Conservation (phyloP, 768 basidiomycete species). For the Kwoniella sp. region DNA sequence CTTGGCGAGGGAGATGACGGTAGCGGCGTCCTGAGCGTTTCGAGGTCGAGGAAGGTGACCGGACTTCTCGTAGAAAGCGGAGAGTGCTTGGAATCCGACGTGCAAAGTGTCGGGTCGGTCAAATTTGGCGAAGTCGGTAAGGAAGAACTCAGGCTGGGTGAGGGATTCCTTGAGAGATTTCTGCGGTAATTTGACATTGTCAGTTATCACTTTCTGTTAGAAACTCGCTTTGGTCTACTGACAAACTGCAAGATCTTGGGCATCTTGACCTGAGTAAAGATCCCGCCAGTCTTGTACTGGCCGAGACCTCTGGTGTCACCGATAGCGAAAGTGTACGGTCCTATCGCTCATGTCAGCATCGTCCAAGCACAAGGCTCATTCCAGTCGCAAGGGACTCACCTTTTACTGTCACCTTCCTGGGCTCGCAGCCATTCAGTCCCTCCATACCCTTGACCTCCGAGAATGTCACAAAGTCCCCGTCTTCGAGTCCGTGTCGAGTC, state of each 20-base stretch:
- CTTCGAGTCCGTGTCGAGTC: constrained; percentile 95
- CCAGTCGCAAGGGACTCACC: constrained; percentile 56
- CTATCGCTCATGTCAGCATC: constrained; percentile 31
- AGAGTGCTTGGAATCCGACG: constrained; percentile 90
- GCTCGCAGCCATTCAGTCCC: constrained; percentile 85
- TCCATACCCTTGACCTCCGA: constrained; percentile 93
- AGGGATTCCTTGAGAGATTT: constrained; percentile 90
- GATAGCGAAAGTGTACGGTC: constrained; percentile 95
- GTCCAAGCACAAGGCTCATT: no score
- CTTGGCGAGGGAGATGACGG: constrained; percentile 75
- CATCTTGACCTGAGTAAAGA: constrained; percentile 99
- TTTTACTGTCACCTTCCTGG: constrained; percentile 87
- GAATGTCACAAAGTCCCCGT: constrained; percentile 97
- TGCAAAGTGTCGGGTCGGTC: constrained; percentile 89
- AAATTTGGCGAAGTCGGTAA: constrained; percentile 97
- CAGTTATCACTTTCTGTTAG: neutral
- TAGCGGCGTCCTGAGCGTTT: constrained; percentile 75
- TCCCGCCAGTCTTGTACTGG: constrained; percentile 81
- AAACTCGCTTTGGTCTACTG: constrained; percentile 53
- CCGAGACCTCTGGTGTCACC: constrained; percentile 82
- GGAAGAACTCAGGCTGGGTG: constrained; percentile 77
- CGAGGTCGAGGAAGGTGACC: constrained; percentile 78
- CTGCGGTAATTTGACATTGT: constrained; percentile 59
- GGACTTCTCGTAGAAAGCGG: constrained; percentile 68
- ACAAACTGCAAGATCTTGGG: constrained; percentile 94